Base-by-base conservation (phyloP, 345 rosid species). In the Syzygium oleosum region DNA sequence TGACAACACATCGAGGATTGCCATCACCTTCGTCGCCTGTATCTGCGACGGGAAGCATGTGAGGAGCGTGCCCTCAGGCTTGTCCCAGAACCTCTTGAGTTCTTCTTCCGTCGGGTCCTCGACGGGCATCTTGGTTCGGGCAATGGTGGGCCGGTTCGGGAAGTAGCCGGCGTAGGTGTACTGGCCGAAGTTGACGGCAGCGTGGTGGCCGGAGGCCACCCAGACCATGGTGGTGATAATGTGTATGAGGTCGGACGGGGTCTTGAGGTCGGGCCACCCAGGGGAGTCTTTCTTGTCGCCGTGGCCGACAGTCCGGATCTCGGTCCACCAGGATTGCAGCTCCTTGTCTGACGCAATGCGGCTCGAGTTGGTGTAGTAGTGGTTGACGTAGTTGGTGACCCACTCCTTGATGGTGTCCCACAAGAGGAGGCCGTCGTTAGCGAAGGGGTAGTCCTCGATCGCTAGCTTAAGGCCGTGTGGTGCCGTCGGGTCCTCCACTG, bases 251-350 rank as follows among this genome's bases (percentile, higher is more conserved):
- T 95, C 90, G 7, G 43, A 10, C 5, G 84, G 88, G 84, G 92
- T 91, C 84, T 86, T 73, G 25, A 93, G 90, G 3, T 10, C 86
- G 25, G 94, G 97, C 95, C 95, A 95, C 91, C 95, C 89, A 1
- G 92, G 88, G 77, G 91, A 89, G 38, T 93, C 93, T 53, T 91
- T 93, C 84, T 93, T 93, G 88, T 92, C 96, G 0, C 77, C 91
- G 53, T 93, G 96, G 17, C 95, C 96, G 0, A 92, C 91, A 0
- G 89, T 92, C 14, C 88, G 90, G 31, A 89, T 56, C 84, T 92
- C 93, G 5, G 59, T 86, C 92, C 92, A 92, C 92, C 91, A 91
- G 13, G 86, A 88, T 59, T 91, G 92, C 23, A 92, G 90, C 89
- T 92, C 94, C n/a, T 34, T 31, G 46, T 92, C 94, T 0, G 89